Evolutionary conservation across 2,329 filamentous ascomycete genomes (phyloP), one percentile per base, ranked within the genome.

Genomic region (Xylaria arbuscula): DNA sequence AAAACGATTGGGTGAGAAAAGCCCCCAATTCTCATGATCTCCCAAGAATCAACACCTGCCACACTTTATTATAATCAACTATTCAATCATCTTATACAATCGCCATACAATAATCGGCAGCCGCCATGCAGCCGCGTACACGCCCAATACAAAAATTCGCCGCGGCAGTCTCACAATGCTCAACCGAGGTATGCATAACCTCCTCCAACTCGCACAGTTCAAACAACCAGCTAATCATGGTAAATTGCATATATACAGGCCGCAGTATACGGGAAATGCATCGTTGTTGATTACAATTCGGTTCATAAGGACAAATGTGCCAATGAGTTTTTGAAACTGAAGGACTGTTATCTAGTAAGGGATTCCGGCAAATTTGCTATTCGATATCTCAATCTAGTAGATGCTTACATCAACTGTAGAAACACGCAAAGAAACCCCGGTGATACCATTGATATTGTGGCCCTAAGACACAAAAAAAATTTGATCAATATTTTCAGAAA

Each of bases 291-390:
- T 78, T 98, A 97, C 81, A 95, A 95, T 77, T 89, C 93, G 3
- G 89, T 97, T 2, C 88, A 94, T 74, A 97, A 97, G 78, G 93
- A 98, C 78, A 96, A 96, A 84, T 99, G 96, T 77, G 85, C 86
- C 4, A 89, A 89, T 66, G 94, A 98, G 77, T 98, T 99, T 74
- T 84, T 96, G 80, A 89, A 83, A 72, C 80, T 98, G 57, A 97
- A 97, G 79, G 86, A 97, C 73, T 98, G 95, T 78, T 97, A 93
- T 77, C 76, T 97, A 76, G 94, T 97, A 36, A 65, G 67, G 50
- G 3, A 84, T 75, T 87, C 72, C 38, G 40, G 28, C n/a, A 40
- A 55, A 40, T 56, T 28, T 38, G 34, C 17, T n/a, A 51, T 42
- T 4, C 19, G 32, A 36, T 22, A 5, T 51, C 8, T 40, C 54